Conservation (phyloP, 2,329 filamentous ascomycete genomes). For the Penicillium olsonii region DNA sequence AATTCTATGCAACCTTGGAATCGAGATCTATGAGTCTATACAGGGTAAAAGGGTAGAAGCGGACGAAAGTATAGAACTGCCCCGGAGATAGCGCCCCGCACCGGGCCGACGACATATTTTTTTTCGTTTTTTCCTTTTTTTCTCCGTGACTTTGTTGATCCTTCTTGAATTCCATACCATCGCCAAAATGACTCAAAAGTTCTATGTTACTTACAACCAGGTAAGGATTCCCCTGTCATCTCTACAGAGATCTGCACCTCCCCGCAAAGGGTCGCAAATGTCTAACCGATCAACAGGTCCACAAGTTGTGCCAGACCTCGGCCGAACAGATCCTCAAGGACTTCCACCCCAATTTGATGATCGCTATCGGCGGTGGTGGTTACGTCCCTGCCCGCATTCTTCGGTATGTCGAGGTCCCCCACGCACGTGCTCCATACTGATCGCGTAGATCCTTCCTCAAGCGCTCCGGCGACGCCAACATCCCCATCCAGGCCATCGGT, state of each 20-base stretch:
- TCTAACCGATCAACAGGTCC: slow-evolving; percentile 63
- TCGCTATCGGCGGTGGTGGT: slow-evolving; percentile 95
- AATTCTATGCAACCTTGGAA: too few relatives aligned
- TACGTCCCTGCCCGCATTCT: slow-evolving; percentile 97
- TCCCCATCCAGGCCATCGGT: slow-evolving; percentile 98
- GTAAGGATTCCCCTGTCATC: slow-evolving; percentile 54
- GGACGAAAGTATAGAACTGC: neutral
- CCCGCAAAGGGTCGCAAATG: slow-evolving; percentile 9
- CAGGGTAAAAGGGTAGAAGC: neutral
- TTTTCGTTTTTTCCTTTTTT: neutral
- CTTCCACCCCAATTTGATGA: slow-evolving; percentile 93
- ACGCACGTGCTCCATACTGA: neutral
- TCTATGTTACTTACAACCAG: slow-evolving; percentile 92
- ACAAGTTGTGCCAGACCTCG: slow-evolving; percentile 91
- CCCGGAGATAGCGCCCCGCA: slow-evolving; percentile 9
- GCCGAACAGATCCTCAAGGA: slow-evolving; percentile 78
- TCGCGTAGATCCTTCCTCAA: slow-evolving; percentile 79
- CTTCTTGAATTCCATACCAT: neutral
- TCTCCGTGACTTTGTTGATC: neutral
- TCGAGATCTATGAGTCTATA: too few relatives aligned
- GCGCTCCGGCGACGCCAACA: slow-evolving; percentile 81
- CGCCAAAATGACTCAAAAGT: slow-evolving; percentile 73
- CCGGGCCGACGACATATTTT: slow-evolving; percentile 13
- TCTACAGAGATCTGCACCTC: neutral
- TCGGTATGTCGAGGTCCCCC: slow-evolving; percentile 53